Percentiles rank a stretch among this genome's conserved stretches.
Evolutionary conservation across 2,329 filamentous ascomycete genomes (phyloP).

Genomic region (Diaporthe caulivora): DNA sequence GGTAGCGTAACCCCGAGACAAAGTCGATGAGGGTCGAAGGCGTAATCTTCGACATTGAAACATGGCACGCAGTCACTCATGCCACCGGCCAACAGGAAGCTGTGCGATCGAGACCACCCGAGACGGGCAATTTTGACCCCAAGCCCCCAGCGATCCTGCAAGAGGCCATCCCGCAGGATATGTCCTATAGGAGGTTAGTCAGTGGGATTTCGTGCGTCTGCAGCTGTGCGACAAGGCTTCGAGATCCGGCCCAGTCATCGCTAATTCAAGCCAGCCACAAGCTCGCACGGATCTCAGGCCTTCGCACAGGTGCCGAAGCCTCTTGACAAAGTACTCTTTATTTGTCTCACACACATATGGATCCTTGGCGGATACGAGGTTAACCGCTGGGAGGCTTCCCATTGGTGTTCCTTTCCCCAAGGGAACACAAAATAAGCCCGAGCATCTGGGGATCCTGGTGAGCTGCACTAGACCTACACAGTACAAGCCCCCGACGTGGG

Average conservation of each 20-base stretch:
- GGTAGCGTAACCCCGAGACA: neutral
- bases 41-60: neutral
- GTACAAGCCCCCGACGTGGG: neutral
- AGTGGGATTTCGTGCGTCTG: neutral
- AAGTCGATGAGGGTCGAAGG: neutral
- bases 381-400: neutral
- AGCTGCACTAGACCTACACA: neutral
- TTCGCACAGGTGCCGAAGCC: constrained; percentile 2
- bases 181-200: too few species aligned
- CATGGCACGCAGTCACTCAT: neutral
- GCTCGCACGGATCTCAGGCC: neutral
- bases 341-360: constrained; percentile 13
- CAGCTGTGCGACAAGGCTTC: neutral
- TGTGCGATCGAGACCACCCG: neutral
- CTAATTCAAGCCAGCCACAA: neutral
- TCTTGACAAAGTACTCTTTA: neutral
- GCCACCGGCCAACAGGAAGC: neutral
- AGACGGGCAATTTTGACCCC: neutral
- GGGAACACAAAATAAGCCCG: neutral
- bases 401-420: neutral
- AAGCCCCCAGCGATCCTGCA: neutral
- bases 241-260: neutral
- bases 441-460: neutral
- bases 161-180: too few species aligned
- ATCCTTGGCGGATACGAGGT: constrained; percentile 13